These are phyloP conservation scores for Daldinia eschscholtzii DNA, from an alignment of 2,329 filamentous ascomycete genomes.

Conservation along the genomic window DNA sequence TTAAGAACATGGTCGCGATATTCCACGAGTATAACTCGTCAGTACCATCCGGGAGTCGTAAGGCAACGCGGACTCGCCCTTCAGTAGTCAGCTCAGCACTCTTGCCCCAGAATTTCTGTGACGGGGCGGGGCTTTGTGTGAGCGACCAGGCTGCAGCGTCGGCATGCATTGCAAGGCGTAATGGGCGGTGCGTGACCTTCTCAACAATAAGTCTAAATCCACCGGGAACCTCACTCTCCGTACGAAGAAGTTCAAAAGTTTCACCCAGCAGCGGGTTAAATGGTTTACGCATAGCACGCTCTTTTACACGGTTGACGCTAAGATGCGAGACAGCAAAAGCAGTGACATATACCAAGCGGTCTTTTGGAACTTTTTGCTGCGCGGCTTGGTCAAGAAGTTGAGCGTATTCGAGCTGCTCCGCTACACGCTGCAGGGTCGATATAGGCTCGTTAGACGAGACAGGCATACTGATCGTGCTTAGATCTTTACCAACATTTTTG, in stretches of 20 bases:
- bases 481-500: constrained; percentile 97
- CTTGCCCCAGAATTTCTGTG: constrained; percentile 99
- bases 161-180: constrained; percentile 92
- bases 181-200: constrained; percentile 93
- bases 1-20: constrained; percentile 87
- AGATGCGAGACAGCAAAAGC: constrained; percentile 93
- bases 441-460: constrained; percentile 95
- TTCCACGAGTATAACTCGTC: constrained; percentile 92
- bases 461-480: constrained; percentile 97
- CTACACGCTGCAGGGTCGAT: constrained; percentile 87
- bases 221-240: constrained; percentile 76
- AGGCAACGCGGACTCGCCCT: constrained; percentile 81
- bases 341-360: constrained; percentile 85
- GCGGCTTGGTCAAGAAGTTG: constrained; percentile 83
- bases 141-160: constrained; percentile 89
- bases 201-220: constrained; percentile 94
- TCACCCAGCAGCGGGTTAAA: constrained; percentile 98
- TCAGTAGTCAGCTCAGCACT: constrained; percentile 94
- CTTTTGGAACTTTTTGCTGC: constrained; percentile 68
- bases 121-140: constrained; percentile 86
- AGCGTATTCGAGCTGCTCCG: constrained; percentile 93
- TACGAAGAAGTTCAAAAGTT: constrained; percentile 91
- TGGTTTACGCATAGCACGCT: constrained; percentile 92
- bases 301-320: constrained; percentile 84
- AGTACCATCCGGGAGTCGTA: constrained; percentile 73